Base-by-base conservation (phyloP, 768 basidiomycete genomes). In the Trichaptum fuscoviolaceum region DNA sequence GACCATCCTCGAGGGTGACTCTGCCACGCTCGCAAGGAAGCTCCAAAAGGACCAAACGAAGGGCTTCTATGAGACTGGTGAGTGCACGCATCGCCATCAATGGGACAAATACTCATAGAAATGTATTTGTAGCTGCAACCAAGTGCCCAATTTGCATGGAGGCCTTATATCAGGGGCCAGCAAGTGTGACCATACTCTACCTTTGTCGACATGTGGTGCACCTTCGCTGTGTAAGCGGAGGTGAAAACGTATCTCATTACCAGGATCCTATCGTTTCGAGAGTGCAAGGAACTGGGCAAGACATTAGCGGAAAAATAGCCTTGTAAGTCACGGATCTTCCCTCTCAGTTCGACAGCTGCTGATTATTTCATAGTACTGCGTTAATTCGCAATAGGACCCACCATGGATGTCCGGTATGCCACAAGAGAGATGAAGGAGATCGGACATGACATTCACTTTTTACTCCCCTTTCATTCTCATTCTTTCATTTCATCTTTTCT, bases 191-290 rank as follows among this genome's bases (percentile, higher is more conserved):
- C 2, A 74, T 97, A 3, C 76, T 95, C 30, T 97, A 93, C 76
- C 80, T 97, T 10, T 97, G 95, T 75, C 88, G 92, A 35, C 95
- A 97, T 72, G 84, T 91, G 60, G 90, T 95, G 0, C 95, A 97
- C 72, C 89, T 90, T 0, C 78, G 81, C 8, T 96, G 95, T 70
- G 85, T 90, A 0, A 85, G 81, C n/a, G 86, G 88, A 10, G 83
- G 82, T 6, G 86, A 88, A 42, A 78, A 85, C 1, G 78, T 95
- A 8, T 88, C 90, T 0, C 77, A 80, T 24, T 84, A 85, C 66
- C 81, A 83, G 8, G 91, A 92, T 65, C 81, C 81, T 27, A 77
- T 80, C 5, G 70, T 86, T 35, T 78, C 84, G 18, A 81, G 81
- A 18, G 75, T 84, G 20, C 80, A 81, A 15, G 73, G 77, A 18